A percentile compares a stretch with the other conserved stretches of the same genome.
Evolutionary conservation across 352 stramenopile genomes (phyloP).

Genomic region (Aphanomyces astaci): DNA sequence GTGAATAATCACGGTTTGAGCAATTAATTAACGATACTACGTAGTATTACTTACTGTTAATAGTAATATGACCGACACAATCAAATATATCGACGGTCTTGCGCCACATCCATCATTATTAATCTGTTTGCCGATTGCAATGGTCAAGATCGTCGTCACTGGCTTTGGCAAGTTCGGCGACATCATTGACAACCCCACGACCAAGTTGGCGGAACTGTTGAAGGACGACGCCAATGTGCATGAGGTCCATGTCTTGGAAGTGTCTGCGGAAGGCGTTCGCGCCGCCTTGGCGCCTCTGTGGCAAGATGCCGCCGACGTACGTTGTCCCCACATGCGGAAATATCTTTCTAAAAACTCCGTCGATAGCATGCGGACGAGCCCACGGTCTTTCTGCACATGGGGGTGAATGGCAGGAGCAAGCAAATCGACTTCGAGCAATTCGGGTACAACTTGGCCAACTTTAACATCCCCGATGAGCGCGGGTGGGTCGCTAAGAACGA

Average conservation of each 20-base stretch:
- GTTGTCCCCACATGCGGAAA: no score
- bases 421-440: conserved; percentile 53
- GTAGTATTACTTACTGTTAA: no score
- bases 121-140: no score
- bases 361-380: conserved; percentile 39
- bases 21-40: no score
- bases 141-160: conserved; percentile 36
- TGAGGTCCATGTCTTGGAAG: conserved; percentile 58
- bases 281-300: conserved; percentile 29
- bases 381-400: conserved; percentile 68
- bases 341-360: no score
- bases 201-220: conserved; percentile 44
- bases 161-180: conserved; percentile 80
- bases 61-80: no score
- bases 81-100: no score
- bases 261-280: conserved; percentile 43
- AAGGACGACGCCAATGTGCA: conserved; percentile 55
- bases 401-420: conserved; percentile 40
- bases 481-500: conserved; percentile 51
- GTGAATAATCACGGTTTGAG: no score
- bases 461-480: conserved; percentile 70
- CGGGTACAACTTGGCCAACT: conserved; percentile 75
- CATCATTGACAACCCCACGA: conserved; percentile 77
- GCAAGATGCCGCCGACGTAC: conserved; percentile 31
- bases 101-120: no score